Evolutionary conservation across 148 eudicot species (phyloP).

Genomic region (Nepenthes gracilis): DNA sequence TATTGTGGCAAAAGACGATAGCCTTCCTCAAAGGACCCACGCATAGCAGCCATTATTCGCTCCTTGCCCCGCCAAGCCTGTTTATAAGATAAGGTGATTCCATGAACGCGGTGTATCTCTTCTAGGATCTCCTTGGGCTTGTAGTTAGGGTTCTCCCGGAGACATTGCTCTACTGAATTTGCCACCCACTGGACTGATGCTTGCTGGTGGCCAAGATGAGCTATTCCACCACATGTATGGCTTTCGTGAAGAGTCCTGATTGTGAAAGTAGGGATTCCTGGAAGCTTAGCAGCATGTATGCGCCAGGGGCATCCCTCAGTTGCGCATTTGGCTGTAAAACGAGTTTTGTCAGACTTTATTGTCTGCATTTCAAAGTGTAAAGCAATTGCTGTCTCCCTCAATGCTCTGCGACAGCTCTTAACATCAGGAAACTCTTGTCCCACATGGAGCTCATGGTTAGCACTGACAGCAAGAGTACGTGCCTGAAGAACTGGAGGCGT

Average conservation of each 20-base stretch:
- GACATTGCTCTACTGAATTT: neutral
- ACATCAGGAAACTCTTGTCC: constrained; percentile 2
- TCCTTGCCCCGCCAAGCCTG: constrained; percentile 1
- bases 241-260: constrained; percentile 1
- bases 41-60: constrained; percentile 1
- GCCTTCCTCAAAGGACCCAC: neutral
- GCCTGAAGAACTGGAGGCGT: neutral
- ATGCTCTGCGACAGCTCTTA: neutral
- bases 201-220: neutral
- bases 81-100: neutral
- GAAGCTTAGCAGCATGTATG: constrained; percentile 1
- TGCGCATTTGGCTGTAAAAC: constrained; percentile 1
- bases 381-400: constrained; percentile 1
- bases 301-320: neutral
- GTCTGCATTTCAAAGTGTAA: neutral
- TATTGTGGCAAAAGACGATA: neutral
- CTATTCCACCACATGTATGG: neutral
- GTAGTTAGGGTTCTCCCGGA: neutral
- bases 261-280: neutral
- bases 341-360: constrained; percentile 1
- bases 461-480: neutral
- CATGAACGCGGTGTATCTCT: constrained; percentile 1
- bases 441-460: constrained; percentile 2
- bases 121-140: constrained; percentile 1
- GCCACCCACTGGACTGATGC: constrained; percentile 1